phyloP scores from a whole-genome alignment of 2,329 filamentous ascomycete species.

The Periconia digitata region DNA sequence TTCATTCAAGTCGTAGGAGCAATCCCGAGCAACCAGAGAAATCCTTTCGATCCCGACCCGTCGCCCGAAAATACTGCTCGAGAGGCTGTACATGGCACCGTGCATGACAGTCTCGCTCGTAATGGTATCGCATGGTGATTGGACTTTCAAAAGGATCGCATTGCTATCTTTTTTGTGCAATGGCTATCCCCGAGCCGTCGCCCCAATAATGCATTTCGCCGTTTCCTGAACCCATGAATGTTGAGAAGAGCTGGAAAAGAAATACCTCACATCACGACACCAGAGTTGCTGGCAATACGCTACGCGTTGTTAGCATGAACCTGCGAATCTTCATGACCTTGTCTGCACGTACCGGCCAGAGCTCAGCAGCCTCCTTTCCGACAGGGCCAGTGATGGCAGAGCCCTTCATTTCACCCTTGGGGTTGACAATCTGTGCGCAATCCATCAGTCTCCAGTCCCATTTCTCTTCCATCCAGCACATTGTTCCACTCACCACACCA shows the following conservation, averaged over 20 bases:
- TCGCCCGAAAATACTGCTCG: neutral
- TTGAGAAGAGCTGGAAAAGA: conserved; percentile 43
- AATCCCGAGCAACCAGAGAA: neutral
- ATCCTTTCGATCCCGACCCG: neutral
- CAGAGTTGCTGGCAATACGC: conserved; percentile 99
- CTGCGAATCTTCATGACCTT: neutral
- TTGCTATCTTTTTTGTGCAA: conserved; percentile 38
- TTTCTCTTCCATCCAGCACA: neutral
- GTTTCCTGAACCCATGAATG: conserved; percentile 42
- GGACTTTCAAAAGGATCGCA: conserved; percentile 28
- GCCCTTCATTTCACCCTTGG: conserved; percentile 99
- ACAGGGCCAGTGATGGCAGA: conserved; percentile 98
- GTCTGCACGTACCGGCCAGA: conserved; percentile 82
- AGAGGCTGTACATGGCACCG: neutral
- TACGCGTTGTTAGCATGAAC: conserved; percentile 46
- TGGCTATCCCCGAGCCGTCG: conserved; percentile 37
- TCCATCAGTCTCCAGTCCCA: conserved; percentile 13
- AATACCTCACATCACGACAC: conserved; percentile 93
- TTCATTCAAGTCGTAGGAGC: neutral
- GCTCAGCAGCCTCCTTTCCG: conserved; percentile 99
- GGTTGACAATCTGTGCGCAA: conserved; percentile 87
- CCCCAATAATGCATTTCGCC: conserved; percentile 45
- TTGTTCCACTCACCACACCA: conserved; percentile 76
- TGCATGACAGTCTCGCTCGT: neutral
- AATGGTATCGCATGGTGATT: neutral